Base-by-base conservation (phyloP, 495 filamentous ascomycete genomes). In the Filosporella fistucella region DNA sequence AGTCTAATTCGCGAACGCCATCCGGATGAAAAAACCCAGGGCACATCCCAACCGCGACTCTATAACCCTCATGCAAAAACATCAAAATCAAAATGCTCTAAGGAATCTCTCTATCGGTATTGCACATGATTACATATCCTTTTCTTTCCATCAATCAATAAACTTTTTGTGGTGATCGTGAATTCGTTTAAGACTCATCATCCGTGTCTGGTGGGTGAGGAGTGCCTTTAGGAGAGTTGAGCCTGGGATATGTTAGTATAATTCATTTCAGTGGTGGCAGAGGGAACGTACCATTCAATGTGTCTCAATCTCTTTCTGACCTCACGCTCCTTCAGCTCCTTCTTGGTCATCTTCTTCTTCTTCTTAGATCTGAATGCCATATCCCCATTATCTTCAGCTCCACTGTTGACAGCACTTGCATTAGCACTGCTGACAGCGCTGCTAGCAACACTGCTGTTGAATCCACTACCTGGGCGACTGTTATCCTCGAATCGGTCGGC, bases 301-400 rank as follows among this genome's bases (percentile, higher is more conserved):
- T 97, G 88, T 63, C 93, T 85, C 68, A 98, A 70, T 62, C 91
- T 74, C 47, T 91, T 78, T 52, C 93, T 76, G 22, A 84, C 84
- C 65, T 98, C 94, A 2, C 86, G 75, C 55, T 98, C 93, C 77
- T 98, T 98, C 59, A 89, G 51, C 69, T 98, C 91, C 65, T 86
- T 88, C 69, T 91, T 85, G 40, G 93, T 98, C 80, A 95, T 75
- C 88, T 98, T 98, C 83, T 91, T 96, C 85, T 95, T 96, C 76
- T 91, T 89, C 59, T 70, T 73, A 2, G 89, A 77, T 63, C 82
- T 84, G 81, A 98, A 98, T 66, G 93, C 89, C 71, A 98, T 77
- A 43, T 68, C 58, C 8, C 55, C 76, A 24, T 73, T 75, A 47
- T 89, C 91, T 67, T 97, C 94, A 3, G 74, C 86, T 8, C 87